Percentiles rank a stretch among this genome's conserved stretches.
Evolutionary conservation across 2,329 filamentous ascomycete genomes (phyloP).

Genomic region (Huntiella omanensis): DNA sequence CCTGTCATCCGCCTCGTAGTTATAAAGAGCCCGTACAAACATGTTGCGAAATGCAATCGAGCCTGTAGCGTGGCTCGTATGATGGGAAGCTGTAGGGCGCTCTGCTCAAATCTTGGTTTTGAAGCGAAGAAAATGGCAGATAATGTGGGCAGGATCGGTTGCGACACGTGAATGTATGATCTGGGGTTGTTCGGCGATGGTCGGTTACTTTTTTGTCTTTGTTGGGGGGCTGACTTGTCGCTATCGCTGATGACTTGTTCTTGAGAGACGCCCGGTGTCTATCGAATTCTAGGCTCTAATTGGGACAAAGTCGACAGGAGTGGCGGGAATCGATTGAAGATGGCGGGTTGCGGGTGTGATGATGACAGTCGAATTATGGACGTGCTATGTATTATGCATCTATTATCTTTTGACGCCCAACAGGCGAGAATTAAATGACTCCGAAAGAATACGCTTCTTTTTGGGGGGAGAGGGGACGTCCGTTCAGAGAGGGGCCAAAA

Average conservation of each 20-base stretch:
- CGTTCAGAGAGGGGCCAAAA: too few relatives aligned
- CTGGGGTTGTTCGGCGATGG: not conserved
- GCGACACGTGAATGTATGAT: not conserved
- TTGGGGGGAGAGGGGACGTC: too few relatives aligned
- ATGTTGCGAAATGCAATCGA: conserved; percentile 47
- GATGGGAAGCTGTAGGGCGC: conserved; percentile 3
- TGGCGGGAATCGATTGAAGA: too few relatives aligned
- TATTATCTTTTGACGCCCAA: not conserved
- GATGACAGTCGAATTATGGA: not conserved
- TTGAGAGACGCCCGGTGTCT: too few relatives aligned
- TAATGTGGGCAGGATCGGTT: too few relatives aligned
- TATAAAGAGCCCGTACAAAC: conserved; percentile 90
- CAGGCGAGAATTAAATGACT: too few relatives aligned
- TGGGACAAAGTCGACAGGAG: too few relatives aligned
- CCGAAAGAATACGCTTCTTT: too few relatives aligned
- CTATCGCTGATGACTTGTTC: too few relatives aligned
- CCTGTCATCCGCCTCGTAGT: conserved; percentile 93
- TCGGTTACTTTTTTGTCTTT: not conserved
- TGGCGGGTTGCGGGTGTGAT: too few relatives aligned
- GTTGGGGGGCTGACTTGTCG: not conserved
- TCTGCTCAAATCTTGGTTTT: conserved; percentile 3
- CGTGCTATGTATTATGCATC: not conserved
- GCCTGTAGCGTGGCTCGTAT: conserved; percentile 45
- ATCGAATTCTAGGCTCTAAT: too few relatives aligned
- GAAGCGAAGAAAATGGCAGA: not conserved